These are phyloP conservation scores for Candida stauntonica DNA, from an alignment of 805 yeast genomes.

Conservation along the genomic window DNA sequence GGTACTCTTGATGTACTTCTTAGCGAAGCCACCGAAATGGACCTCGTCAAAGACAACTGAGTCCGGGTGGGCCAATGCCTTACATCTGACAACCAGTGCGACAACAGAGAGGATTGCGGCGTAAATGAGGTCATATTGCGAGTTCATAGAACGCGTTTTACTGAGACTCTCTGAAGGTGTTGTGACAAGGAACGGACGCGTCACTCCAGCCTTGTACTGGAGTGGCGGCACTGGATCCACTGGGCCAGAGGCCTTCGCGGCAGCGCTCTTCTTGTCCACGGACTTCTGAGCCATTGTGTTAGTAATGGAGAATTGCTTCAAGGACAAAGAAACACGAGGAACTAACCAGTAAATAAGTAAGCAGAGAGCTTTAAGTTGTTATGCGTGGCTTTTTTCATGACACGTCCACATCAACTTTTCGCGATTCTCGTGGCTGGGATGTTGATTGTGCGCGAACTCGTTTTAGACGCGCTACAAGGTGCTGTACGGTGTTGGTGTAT, in stretches of 20 bases:
- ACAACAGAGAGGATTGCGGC: constrained; percentile 42
- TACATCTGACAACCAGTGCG: constrained; percentile 57
- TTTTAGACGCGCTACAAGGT: too few relatives aligned
- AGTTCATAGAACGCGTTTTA: constrained; percentile 37
- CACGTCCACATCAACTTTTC: constrained; percentile 10
- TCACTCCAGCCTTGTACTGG: constrained; percentile 44
- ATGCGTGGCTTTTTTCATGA: constrained; percentile 8
- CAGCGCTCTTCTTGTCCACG: constrained; percentile 9
- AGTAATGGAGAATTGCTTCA: too few relatives aligned
- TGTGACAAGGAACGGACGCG: constrained; percentile 51
- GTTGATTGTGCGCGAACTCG: too few relatives aligned
- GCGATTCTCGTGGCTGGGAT: too few relatives aligned
- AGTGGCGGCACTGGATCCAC: constrained; percentile 41
- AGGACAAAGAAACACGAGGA: neutral
- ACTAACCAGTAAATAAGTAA: neutral
- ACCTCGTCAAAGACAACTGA: constrained; percentile 92
- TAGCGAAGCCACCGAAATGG: constrained; percentile 95
- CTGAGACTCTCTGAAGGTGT: constrained; percentile 40
- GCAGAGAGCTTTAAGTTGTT: neutral
- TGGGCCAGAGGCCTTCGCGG: constrained; percentile 2
- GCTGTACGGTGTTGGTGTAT: too few relatives aligned
- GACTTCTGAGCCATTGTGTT: constrained; percentile 16
- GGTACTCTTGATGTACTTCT: constrained; percentile 62
- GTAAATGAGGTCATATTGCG: constrained; percentile 36
- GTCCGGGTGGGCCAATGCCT: constrained; percentile 59